phyloP scores from a whole-genome alignment of 371 early-diverging fungal genomes.

The Syncephalis plumigaleata region DNA sequence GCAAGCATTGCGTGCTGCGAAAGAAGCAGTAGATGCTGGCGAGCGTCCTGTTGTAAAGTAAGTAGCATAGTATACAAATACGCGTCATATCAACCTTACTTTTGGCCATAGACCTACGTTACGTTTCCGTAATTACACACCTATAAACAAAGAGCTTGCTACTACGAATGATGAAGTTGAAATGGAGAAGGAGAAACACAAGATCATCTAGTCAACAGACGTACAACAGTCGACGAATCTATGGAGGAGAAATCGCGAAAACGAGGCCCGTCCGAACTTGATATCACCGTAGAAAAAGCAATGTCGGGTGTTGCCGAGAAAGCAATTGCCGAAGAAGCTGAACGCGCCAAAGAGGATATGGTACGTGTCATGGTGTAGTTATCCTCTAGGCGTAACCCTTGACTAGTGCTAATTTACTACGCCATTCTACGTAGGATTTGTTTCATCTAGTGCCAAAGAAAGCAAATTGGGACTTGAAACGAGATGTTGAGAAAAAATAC shows the following conservation, averaged over 20 bases:
- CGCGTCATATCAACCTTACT: neutral
- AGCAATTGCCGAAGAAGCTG: slow-evolving; percentile 34
- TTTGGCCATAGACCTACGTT: slow-evolving; percentile 7
- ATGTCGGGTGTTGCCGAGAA: slow-evolving; percentile 35
- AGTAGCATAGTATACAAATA: neutral
- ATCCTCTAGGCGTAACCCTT: neutral
- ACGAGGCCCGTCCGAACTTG: too few relatives aligned
- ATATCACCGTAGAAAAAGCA: slow-evolving; percentile 28
- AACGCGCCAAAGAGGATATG: slow-evolving; percentile 44
- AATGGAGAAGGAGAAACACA: neutral
- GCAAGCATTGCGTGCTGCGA: slow-evolving; percentile 34
- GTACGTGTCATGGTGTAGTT: slow-evolving; percentile 16
- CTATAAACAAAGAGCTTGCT: slow-evolving; percentile 21
- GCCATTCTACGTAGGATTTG: slow-evolving; percentile 58
- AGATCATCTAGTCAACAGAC: too few relatives aligned
- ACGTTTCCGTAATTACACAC: slow-evolving; percentile 39
- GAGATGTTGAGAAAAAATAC: slow-evolving; percentile 64
- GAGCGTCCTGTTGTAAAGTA: slow-evolving; percentile 2
- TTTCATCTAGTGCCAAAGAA: slow-evolving; percentile 64
- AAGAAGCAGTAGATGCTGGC: neutral
- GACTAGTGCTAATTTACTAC: slow-evolving; percentile 1
- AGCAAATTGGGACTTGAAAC: slow-evolving; percentile 78
- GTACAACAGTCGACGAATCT: slow-evolving; percentile 17
- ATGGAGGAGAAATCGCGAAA: slow-evolving; percentile 16
- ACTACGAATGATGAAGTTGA: neutral